Evolutionary conservation across 805 yeast genomes (phyloP).

Genomic region (Pachysolen tannophilus): DNA sequence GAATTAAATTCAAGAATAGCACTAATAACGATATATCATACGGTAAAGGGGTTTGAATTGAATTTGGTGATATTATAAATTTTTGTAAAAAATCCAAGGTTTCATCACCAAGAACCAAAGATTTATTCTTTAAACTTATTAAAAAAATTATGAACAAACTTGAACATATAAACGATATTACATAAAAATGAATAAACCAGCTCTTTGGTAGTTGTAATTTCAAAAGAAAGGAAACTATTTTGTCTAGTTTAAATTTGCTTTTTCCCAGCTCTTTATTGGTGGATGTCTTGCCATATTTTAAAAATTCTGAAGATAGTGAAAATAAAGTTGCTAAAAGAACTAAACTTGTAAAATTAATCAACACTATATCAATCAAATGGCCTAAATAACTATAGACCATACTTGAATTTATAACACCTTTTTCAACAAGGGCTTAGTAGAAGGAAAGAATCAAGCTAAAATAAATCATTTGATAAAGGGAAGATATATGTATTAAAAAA

Average conservation of each 20-base stretch:
- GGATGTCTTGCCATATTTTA: conserved; percentile 39
- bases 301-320: conserved; percentile 24
- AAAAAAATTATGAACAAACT: conserved; percentile 12
- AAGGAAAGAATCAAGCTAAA: too few species aligned
- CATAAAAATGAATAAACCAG: conserved; percentile 58
- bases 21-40: conserved; percentile 13
- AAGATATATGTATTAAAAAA: too few species aligned
- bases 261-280: not conserved
- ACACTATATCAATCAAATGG: conserved; percentile 3
- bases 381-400: too few species aligned
- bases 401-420: too few species aligned
- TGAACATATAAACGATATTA: conserved; percentile 30
- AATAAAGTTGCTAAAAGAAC: conserved; percentile 25
- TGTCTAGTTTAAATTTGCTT: too few species aligned
- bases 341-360: conserved; percentile 10
- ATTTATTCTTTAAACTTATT: too few species aligned
- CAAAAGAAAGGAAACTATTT: conserved; percentile 12
- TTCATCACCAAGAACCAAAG: too few species aligned
- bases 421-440: too few species aligned
- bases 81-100: too few species aligned
- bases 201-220: conserved; percentile 49
- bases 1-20: conserved; percentile 30
- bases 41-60: conserved; percentile 13
- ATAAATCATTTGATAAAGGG: too few species aligned
- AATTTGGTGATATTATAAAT: conserved; percentile 14